phyloP scores from a whole-genome alignment of 305 asterid species.

The Salvia sclarea region DNA sequence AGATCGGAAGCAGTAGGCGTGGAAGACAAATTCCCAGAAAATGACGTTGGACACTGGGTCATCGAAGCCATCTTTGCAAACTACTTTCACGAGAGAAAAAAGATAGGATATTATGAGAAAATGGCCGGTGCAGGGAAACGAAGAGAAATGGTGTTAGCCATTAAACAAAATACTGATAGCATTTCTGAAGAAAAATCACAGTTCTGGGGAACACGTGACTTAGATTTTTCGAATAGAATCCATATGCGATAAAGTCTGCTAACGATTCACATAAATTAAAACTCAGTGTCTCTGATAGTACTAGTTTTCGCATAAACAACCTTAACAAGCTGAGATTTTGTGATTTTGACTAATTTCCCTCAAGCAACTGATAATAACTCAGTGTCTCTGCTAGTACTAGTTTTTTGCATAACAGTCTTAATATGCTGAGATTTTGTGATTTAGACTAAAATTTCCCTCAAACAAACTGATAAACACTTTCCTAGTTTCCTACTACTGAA shows the following conservation, averaged over 20 bases:
- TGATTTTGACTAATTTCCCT: background rate
- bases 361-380: background rate
- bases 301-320: background rate
- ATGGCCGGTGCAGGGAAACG: background rate
- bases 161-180: background rate
- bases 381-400: background rate
- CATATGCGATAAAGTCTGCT: background rate
- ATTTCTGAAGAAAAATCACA: slow-evolving; percentile 6
- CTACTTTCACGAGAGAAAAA: too few relatives aligned
- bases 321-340: background rate
- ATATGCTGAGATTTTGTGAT: background rate
- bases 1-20: slow-evolving; percentile 72
- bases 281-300: background rate
- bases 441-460: background rate
- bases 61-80: slow-evolving; percentile 61
- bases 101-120: background rate
- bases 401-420: background rate
- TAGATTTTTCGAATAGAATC: background rate
- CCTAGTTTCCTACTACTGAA: background rate
- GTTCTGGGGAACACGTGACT: background rate
- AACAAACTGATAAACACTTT: background rate
- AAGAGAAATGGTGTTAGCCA: background rate
- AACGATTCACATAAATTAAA: background rate
- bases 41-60: slow-evolving; percentile 57
- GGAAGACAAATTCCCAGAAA: slow-evolving; percentile 59